phyloP scores from a whole-genome alignment of 2,329 filamentous ascomycete genomes.

The Immersiporthe knoxdaviesiana region DNA sequence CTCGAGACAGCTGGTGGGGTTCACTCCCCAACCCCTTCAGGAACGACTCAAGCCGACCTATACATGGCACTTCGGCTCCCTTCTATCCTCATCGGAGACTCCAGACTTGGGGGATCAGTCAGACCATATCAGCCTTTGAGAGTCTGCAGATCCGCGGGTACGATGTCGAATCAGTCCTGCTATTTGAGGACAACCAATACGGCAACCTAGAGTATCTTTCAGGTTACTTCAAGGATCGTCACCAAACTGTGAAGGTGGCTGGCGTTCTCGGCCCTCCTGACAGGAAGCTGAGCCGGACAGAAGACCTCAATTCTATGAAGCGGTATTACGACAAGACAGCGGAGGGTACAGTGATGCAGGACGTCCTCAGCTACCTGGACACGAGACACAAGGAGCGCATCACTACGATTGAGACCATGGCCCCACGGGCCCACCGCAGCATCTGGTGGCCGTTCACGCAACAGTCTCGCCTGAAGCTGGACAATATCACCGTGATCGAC shows the following conservation, averaged over 20 bases:
- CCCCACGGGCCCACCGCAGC: slow-evolving; percentile 59
- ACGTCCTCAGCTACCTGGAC: slow-evolving; percentile 55
- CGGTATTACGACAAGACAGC: slow-evolving; percentile 1
- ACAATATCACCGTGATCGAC: slow-evolving; percentile 75
- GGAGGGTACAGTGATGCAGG: background rate
- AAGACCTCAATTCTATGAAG: background rate
- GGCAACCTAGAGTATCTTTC: slow-evolving; percentile 70
- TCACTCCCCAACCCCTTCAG: slow-evolving; percentile 76
- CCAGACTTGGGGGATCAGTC: slow-evolving; percentile 78
- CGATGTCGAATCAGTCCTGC: slow-evolving; percentile 69
- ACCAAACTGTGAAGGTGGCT: background rate
- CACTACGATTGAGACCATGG: slow-evolving; percentile 62
- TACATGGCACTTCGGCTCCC: slow-evolving; percentile 75
- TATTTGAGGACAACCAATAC: slow-evolving; percentile 70
- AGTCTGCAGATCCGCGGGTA: slow-evolving; percentile 78
- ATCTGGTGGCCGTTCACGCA: slow-evolving; percentile 93
- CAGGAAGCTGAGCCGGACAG: background rate
- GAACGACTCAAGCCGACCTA: slow-evolving; percentile 76
- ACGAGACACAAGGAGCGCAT: slow-evolving; percentile 60
- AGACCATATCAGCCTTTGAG: slow-evolving; percentile 80
- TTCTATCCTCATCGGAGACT: slow-evolving; percentile 74
- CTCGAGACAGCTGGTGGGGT: slow-evolving; percentile 85
- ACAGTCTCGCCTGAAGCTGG: slow-evolving; percentile 64
- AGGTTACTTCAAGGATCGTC: slow-evolving; percentile 63
- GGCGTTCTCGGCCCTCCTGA: background rate